Evolutionary conservation across 2,329 filamentous ascomycete genomes (phyloP), one percentile per base, ranked within the genome.

Genomic region (Fusarium duplospermum): DNA sequence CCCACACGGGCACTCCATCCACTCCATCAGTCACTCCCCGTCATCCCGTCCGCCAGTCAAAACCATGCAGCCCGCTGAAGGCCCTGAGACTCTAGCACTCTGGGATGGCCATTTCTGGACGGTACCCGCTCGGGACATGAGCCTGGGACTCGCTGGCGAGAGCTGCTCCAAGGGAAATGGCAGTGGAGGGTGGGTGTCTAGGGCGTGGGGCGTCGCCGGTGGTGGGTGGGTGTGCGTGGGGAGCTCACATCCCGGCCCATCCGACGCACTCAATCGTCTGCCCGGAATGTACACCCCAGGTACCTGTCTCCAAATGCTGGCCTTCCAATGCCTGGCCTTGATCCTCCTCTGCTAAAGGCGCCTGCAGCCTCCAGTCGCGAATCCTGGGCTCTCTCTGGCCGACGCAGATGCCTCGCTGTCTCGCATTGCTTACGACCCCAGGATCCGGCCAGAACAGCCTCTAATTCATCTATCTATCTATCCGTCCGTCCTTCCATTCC

Each of bases 161-260:
- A 67, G 76, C 65, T 77, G 67, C 57, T 64, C 57, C 76, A 76
- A 71, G 76, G 77, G 75, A 78, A 77, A 78, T 76, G 74, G 77
- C 74, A 77, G 74, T 78, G 77, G 76, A 73, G 67, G 73, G 72
- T 70, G 72, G 67, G 70, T 77, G 74, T 69, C 71, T 58, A 65
- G 71, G 75, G 73, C 72, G 76, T 77, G 76, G 76, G 75, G 66
- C 76, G 52, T 63, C 68, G 67, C 61, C 42, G 40, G 64, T 60
- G 54, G 65, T 75, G 67, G 67, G 66, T 75, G 62, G 69, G 74
- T 68, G 71, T 76, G 69, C 66, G 66, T 71, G 76, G 67, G 67
- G 54, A 72, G 63, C 65, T 62, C 57, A 69, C 62, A 66, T 76
- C 76, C 76, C 76, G 76, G 70, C 66, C 73, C 73, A 78, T 78